Evolutionary conservation across 495 filamentous ascomycete genomes (phyloP).

Genomic region (Xylaria scruposa): DNA sequence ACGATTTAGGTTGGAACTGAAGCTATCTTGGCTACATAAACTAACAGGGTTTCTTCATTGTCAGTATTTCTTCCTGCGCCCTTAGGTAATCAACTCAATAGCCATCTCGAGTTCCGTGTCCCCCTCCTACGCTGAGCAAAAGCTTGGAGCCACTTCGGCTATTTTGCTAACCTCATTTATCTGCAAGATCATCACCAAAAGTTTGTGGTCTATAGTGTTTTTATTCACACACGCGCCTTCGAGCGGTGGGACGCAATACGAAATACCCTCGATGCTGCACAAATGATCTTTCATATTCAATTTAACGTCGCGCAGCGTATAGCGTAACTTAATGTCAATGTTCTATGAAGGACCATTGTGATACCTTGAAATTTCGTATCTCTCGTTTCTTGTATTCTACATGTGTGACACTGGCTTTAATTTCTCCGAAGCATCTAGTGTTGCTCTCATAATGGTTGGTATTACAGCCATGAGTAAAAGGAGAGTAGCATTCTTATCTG

Average conservation of each 20-base stretch:
- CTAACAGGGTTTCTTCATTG: neutral
- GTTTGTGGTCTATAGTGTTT: neutral
- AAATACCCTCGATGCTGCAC: neutral
- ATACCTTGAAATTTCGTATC: constrained; percentile 12
- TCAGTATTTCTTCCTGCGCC: neutral
- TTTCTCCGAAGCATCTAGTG: constrained; percentile 7
- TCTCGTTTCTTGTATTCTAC: neutral
- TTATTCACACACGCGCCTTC: neutral
- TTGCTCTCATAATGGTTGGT: neutral
- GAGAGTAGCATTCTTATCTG: constrained; percentile 3
- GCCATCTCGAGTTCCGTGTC: neutral
- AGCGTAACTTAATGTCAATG: neutral
- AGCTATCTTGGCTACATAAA: neutral
- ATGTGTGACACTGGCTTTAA: constrained; percentile 11
- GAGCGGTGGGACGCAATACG: neutral
- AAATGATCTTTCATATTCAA: neutral
- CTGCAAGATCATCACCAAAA: too few species aligned
- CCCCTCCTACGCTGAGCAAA: neutral
- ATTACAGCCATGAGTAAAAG: neutral
- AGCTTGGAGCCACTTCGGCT: neutral
- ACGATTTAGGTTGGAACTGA: neutral
- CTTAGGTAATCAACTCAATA: neutral
- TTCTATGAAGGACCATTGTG: constrained; percentile 20
- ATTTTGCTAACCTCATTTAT: too few species aligned
- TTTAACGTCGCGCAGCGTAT: neutral